Evolutionary conservation across 306 rosid species (phyloP).

Genomic region (Vicia faba): DNA sequence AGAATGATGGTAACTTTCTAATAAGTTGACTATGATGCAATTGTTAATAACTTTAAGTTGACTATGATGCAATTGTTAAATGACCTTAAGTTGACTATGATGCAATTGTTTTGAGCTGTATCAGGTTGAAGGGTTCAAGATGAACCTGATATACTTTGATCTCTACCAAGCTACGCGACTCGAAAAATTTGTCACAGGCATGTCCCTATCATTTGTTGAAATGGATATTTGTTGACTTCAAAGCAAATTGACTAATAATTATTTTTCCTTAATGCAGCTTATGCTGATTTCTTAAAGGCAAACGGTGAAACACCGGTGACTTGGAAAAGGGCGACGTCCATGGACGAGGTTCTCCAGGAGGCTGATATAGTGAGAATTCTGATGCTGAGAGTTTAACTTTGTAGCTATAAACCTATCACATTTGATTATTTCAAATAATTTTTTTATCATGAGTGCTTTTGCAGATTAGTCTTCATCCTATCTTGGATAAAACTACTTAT

Average conservation of each 20-base stretch:
- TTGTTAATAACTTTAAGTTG: slow-evolving; percentile 26
- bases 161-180: slow-evolving; percentile 91
- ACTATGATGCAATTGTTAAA: slow-evolving; percentile 8
- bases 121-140: slow-evolving; percentile 99
- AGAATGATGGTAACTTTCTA: slow-evolving; percentile 87
- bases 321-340: slow-evolving; percentile 90
- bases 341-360: slow-evolving; percentile 95
- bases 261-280: slow-evolving; percentile 60
- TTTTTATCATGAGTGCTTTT: slow-evolving; percentile 36
- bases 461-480: slow-evolving; percentile 96
- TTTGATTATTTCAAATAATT: slow-evolving; percentile 30
- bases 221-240: not conserved
- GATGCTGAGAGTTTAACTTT: slow-evolving; percentile 1
- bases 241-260: slow-evolving; percentile 37
- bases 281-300: slow-evolving; percentile 78
- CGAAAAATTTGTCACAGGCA: slow-evolving; percentile 97
- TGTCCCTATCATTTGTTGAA: slow-evolving; percentile 37
- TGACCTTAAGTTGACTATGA: slow-evolving; percentile 26
- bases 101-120: slow-evolving; percentile 17
- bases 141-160: slow-evolving; percentile 95
- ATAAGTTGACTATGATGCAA: slow-evolving; percentile 1
- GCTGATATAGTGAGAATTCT: slow-evolving; percentile 77
- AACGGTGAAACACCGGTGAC: slow-evolving; percentile 88
- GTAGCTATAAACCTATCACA: not conserved
- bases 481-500: slow-evolving; percentile 92